Evolutionary conservation across 441 rosid species (phyloP), one percentile per base, ranked within the genome.

Genomic region (Kokia cookei): DNA sequence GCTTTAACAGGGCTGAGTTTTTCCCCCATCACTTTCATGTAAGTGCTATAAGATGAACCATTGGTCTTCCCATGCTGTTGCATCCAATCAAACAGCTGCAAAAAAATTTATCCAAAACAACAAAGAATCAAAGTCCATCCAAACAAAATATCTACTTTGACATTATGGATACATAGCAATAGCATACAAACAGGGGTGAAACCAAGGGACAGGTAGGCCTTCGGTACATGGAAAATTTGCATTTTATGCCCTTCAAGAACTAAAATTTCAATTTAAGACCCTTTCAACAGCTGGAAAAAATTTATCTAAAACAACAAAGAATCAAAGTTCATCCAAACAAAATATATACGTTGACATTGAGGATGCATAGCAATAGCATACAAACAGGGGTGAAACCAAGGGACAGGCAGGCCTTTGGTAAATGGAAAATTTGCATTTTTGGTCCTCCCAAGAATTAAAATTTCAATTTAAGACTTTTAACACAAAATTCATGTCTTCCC

Each of bases 71-170:
- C 89, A 79, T 88, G 85, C 24, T 77, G 82, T 82, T 78, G 93
- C 99, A 95, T 94, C 96, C 96, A 94, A 55, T 90, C 86, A 89
- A 90, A 93, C 32, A 94, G 90, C 99, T 94, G 88, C 82, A 76
- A 77, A 64, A 58, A 76, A 61, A 26, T 22, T 37, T 68, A 78
- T 43, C 61, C 79, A 53, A 32, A 75, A 68, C 3, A 35, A 15
- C 37, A 72, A 9, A 43, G 7, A 69, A 53, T 69, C 73, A 53
- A 69, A 69, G 17, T 12, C 59, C 48, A 35, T 1, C 42, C 48
- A 53, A 69, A 53, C 32, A 67, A 68, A 57, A 37, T 57, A 55
- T 4, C 9, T 45, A 12, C 17, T 71, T 40, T 71, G 48, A 42
- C 40, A 54, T 47, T 2, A 24, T 22, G 42, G 68, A 63, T 6